Evolutionary conservation across 805 yeast species (phyloP).

Genomic region (Kluyveromyces wickerhamii): DNA sequence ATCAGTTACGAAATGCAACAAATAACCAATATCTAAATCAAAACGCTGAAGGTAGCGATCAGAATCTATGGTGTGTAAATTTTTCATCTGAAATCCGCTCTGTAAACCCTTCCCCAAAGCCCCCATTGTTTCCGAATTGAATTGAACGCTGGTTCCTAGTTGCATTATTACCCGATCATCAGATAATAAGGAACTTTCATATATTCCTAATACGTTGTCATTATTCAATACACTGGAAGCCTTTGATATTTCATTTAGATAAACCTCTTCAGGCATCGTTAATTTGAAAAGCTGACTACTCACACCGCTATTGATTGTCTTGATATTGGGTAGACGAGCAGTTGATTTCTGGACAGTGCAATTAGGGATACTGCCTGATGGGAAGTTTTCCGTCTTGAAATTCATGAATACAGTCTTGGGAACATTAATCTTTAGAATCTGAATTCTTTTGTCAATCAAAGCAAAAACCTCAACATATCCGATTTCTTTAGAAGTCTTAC

Average conservation of each 20-base stretch:
- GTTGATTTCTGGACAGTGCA: slow-evolving; percentile 51
- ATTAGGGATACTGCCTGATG: slow-evolving; percentile 35
- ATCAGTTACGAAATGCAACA: slow-evolving; percentile 62
- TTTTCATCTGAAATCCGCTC: slow-evolving; percentile 67
- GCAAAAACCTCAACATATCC: slow-evolving; percentile 78
- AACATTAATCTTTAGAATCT: slow-evolving; percentile 61
- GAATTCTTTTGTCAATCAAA: slow-evolving; percentile 62
- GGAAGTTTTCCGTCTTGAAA: slow-evolving; percentile 43
- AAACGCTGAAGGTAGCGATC: slow-evolving; percentile 49
- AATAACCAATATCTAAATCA: slow-evolving; percentile 49
- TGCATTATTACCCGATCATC: slow-evolving; percentile 71
- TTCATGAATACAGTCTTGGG: slow-evolving; percentile 69
- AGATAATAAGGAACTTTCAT: slow-evolving; percentile 64
- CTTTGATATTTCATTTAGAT: slow-evolving; percentile 44
- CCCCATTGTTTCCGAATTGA: slow-evolving; percentile 68
- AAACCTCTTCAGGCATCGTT: slow-evolving; percentile 60
- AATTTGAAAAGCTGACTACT: slow-evolving; percentile 46
- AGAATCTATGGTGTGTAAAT: slow-evolving; percentile 40
- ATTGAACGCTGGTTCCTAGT: slow-evolving; percentile 64
- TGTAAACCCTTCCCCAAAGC: slow-evolving; percentile 79
- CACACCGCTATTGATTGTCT: slow-evolving; percentile 32
- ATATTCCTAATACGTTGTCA: slow-evolving; percentile 56
- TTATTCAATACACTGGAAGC: slow-evolving; percentile 58
- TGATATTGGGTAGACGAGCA: slow-evolving; percentile 66
- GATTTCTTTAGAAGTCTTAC: slow-evolving; percentile 47